A percentile compares a stretch with the other conserved stretches of the same genome.
phyloP scores from a whole-genome alignment of 441 rosid genomes.

The Bocquillonia castaneifolia region DNA sequence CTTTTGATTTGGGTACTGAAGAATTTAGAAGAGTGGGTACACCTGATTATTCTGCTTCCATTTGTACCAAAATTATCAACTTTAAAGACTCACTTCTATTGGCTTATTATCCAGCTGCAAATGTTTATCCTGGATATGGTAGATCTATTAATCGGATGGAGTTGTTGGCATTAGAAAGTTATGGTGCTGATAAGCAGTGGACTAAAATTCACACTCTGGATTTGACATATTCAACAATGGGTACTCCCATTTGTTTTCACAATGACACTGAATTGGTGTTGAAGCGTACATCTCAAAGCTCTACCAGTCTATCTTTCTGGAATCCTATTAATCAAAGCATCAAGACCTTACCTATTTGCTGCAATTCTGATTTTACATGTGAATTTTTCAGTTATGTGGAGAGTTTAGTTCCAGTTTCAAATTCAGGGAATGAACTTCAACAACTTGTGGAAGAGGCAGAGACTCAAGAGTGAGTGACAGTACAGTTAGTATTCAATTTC shows the following conservation, averaged over 20 bases:
- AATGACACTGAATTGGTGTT: slow-evolving; percentile 21
- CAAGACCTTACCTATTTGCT: slow-evolving; percentile 15
- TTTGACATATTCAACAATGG: neutral
- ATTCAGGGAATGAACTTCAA: slow-evolving; percentile 13
- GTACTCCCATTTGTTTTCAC: slow-evolving; percentile 18
- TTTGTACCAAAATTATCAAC: slow-evolving; percentile 19
- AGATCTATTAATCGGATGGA: slow-evolving; percentile 19
- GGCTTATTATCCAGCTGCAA: slow-evolving; percentile 25
- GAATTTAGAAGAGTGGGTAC: slow-evolving; percentile 16
- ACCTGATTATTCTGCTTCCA: slow-evolving; percentile 3
- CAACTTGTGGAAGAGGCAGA: neutral
- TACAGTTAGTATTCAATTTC: no score
- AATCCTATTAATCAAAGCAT: neutral
- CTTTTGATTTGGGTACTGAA: slow-evolving; percentile 31
- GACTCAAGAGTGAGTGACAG: neutral
- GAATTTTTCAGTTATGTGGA: slow-evolving; percentile 29
- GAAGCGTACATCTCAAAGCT: slow-evolving; percentile 7
- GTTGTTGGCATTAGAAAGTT: slow-evolving; percentile 24
- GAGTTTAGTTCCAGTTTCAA: slow-evolving; percentile 28
- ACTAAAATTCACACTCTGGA: neutral
- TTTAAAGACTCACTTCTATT: slow-evolving; percentile 28
- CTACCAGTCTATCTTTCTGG: neutral
- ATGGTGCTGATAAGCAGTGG: slow-evolving; percentile 12
- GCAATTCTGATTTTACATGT: slow-evolving; percentile 20
- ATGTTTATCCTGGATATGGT: slow-evolving; percentile 21